A percentile compares a stretch with the other conserved stretches of the same genome.
Conservation (phyloP, 23 red algal species). For the Chondrus crispus region DNA sequence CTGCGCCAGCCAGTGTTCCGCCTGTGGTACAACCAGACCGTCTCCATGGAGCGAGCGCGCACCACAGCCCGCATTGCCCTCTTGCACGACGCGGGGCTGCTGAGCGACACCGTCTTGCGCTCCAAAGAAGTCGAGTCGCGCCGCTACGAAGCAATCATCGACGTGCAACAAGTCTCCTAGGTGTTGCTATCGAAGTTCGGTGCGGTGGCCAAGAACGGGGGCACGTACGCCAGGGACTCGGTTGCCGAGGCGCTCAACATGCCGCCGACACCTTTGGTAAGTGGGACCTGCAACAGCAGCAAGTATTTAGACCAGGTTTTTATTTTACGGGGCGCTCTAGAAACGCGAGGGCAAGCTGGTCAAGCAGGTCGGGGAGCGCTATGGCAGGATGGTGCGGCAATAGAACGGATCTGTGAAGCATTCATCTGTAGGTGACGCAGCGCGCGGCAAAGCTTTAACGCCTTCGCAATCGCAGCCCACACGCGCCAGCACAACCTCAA, state of each 20-base stretch:
- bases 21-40: constrained; percentile 28
- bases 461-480: too few relatives aligned
- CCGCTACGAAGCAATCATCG: constrained; percentile 73
- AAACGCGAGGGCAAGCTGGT: too few relatives aligned
- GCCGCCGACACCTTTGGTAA: too few relatives aligned
- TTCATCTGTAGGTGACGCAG: too few relatives aligned
- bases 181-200: constrained; percentile 32
- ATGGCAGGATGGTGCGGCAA: too few relatives aligned
- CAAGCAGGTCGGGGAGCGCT: too few relatives aligned
- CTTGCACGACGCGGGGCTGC: constrained; percentile 29
- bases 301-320: too few relatives aligned
- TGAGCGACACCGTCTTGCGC: constrained; percentile 44
- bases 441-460: too few relatives aligned
- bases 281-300: too few relatives aligned
- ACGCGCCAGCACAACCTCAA: too few relatives aligned
- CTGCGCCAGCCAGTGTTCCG: constrained; percentile 61
- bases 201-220: background rate
- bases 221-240: background rate
- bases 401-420: too few relatives aligned
- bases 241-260: background rate
- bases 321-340: too few relatives aligned
- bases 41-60: constrained; percentile 32
- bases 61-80: constrained; percentile 48
- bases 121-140: background rate
- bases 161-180: constrained; percentile 83